Conservation (phyloP, 306 rosid genomes). For the Gillenia trifoliata region DNA sequence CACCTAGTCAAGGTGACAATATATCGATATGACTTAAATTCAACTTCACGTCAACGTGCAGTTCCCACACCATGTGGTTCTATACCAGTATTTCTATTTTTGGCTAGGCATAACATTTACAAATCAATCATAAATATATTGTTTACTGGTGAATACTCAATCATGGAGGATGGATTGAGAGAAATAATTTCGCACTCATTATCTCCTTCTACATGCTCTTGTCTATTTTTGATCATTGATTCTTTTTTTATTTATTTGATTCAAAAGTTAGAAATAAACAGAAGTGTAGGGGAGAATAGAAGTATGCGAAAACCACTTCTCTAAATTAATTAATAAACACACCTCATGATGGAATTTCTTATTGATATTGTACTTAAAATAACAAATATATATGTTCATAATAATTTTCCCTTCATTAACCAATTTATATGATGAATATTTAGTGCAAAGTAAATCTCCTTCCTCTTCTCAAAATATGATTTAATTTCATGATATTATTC, state of each 20-base stretch:
- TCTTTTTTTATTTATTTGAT: too few species aligned
- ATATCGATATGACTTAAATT: not conserved
- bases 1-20: not conserved
- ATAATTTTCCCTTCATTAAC: not conserved
- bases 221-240: not conserved
- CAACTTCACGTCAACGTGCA: not conserved
- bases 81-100: not conserved
- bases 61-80: not conserved
- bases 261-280: too few species aligned
- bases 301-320: not conserved
- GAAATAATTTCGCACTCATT: not conserved
- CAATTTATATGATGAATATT: not conserved
- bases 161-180: not conserved
- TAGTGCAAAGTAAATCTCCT: not conserved
- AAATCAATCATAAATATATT: not conserved
- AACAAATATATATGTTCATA: not conserved
- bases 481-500: constrained; percentile 16
- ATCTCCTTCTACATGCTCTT: not conserved
- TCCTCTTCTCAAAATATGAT: constrained; percentile 6
- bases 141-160: not conserved
- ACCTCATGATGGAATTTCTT: not conserved
- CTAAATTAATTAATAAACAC: too few species aligned
- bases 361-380: constrained; percentile 11
- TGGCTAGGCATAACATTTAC: not conserved
- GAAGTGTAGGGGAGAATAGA: not conserved